A percentile compares a stretch with the other conserved stretches of the same genome.
Conservation (phyloP, 352 stramenopile genomes). For the Phytopythium mirpurense region DNA sequence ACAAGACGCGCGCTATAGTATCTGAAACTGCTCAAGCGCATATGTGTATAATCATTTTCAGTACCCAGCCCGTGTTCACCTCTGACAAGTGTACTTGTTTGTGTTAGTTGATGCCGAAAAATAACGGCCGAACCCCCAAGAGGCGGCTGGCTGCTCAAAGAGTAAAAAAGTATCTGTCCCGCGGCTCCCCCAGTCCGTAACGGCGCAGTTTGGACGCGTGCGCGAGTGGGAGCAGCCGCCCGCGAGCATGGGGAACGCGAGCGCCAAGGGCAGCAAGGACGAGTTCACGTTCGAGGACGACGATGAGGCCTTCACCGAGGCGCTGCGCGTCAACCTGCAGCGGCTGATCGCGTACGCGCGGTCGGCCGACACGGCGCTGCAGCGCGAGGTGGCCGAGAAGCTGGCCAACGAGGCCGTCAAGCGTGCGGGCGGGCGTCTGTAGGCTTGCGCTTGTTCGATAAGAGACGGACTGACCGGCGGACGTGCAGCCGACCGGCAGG, state of each 20-base stretch:
- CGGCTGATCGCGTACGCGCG: conserved; percentile 91
- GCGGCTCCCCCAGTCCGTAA: neutral
- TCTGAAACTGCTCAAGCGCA: no score
- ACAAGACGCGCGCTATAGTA: no score
- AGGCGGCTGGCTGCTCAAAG: no score
- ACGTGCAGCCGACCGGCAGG: conserved; percentile 90
- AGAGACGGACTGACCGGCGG: no score
- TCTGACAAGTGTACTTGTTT: no score
- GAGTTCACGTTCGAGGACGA: conserved; percentile 82
- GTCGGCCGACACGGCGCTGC: conserved; percentile 84
- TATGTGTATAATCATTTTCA: no score
- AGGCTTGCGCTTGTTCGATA: no score
- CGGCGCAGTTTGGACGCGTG: neutral
- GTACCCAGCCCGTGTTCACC: no score
- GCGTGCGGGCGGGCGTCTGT: no score
- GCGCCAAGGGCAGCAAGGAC: conserved; percentile 66
- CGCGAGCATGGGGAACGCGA: conserved; percentile 44
- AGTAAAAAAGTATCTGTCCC: no score
- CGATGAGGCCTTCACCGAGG: conserved; percentile 85
- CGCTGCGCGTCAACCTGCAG: conserved; percentile 87
- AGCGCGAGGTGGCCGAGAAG: conserved; percentile 92
- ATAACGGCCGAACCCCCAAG: neutral
- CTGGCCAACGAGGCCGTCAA: conserved; percentile 94
- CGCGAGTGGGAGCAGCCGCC: neutral
- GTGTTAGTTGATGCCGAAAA: no score